Conservation (phyloP, 1,284 basidiomycete species). For the Mrakiaceae sp. region DNA sequence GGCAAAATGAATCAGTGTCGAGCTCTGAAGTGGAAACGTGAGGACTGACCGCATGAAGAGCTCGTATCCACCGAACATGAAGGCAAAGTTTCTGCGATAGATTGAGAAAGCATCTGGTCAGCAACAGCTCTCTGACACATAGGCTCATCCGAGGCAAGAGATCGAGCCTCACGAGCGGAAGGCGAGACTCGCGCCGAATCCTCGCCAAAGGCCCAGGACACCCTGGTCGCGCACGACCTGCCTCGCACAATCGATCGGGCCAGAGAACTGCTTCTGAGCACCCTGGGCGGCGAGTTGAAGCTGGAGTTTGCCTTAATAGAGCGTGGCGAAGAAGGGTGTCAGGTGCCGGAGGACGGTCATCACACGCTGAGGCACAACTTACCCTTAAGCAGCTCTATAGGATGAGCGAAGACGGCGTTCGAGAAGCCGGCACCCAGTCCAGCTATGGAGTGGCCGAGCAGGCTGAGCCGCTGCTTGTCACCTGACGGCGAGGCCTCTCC, state of each 20-base stretch:
- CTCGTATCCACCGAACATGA: slow-evolving; percentile 12
- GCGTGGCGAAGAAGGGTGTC: not conserved
- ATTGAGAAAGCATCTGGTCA: not conserved
- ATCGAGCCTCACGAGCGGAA: slow-evolving; percentile 1
- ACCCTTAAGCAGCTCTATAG: slow-evolving; percentile 33
- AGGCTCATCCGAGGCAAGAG: not conserved
- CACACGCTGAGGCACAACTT: not conserved
- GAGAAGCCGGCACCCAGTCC: slow-evolving; percentile 35
- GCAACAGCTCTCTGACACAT: not conserved
- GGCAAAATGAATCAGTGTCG: not conserved
- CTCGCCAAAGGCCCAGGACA: not conserved
- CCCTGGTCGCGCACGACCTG: slow-evolving; percentile 6
- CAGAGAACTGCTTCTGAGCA: slow-evolving; percentile 3
- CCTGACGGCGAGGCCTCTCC: slow-evolving; percentile 21
- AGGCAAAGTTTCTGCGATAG: slow-evolving; percentile 3
- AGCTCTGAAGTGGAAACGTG: not conserved
- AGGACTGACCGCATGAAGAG: slow-evolving; percentile 4
- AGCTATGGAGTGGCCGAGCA: slow-evolving; percentile 31
- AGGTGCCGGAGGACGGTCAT: not conserved
- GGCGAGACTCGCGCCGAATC: slow-evolving; percentile 1
- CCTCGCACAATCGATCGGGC: slow-evolving; percentile 5
- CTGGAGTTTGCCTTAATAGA: slow-evolving; percentile 29
- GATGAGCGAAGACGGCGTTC: slow-evolving; percentile 35
- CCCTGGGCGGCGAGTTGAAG: slow-evolving; percentile 21
- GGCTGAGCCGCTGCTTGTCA: slow-evolving; percentile 22